Evolutionary conservation across 208 protist species (phyloP), one percentile per base, ranked within the genome.

Genomic region (Tritrichomonas musculus): DNA sequence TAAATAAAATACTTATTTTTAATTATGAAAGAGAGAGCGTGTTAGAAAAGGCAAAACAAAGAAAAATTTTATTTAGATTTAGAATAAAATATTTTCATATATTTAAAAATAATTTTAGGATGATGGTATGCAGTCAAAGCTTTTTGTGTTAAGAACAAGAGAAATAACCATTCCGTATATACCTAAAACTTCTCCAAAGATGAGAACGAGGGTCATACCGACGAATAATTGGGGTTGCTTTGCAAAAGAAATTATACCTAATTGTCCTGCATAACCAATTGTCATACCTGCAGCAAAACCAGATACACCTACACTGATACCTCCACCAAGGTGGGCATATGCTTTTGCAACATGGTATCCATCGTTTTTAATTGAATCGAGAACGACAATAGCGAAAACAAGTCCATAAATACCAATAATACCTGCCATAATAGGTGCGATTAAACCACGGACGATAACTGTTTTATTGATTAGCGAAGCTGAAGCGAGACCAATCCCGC

Each of bases 111-210:
- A 20, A 47, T 20, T 77, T 77, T 77, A 77, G 20, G 33, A 8
- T 14, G 69, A 77, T 47, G 69, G 5, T 9, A 44, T 14, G 9
- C 20, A 33, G 4, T 13, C 11, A n/a, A 20, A 27, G n/a, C 1
- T n/a, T 4, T 84, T 84, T 44, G 27, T 53, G 41, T 84, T 84
- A 33, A 84, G 27, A 53, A 84, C 73, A 84, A 84, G 73, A 11
- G 73, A 84, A n/a, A 84, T 84, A 53, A 84, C 73, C 73, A 84
- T 84, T 49, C 73, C 73, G 44, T 84, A 84, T 33, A 84, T 84
- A 44, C 73, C 73, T 5, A 84, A 44, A 53, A 84, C 73, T 84
- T 84, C 73, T 53, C 73, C 73, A 44, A 84, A 84, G n/a, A 84
- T 84, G 36, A 84, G 73, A 53, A 84, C 73, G 53, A 84, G 73